phyloP scores from a whole-genome alignment of 495 filamentous ascomycete genomes.

The Aspergillus cavernicola region DNA sequence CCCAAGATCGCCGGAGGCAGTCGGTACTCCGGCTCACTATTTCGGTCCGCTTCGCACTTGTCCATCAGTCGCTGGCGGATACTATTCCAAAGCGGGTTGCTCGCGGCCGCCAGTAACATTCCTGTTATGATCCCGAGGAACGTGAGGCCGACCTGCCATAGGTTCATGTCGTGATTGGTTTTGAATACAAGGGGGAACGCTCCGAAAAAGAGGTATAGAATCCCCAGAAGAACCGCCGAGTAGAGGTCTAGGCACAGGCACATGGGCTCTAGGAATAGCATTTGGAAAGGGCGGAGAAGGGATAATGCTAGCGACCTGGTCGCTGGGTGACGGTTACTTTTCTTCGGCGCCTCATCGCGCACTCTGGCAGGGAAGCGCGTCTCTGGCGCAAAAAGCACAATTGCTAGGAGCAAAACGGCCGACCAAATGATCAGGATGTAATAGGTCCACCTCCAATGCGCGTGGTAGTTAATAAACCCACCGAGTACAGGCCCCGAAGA shows the following conservation, averaged over 20 bases:
- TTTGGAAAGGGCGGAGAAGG: constrained; percentile 55
- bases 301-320: background rate
- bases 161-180: constrained; percentile 60
- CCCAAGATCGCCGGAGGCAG: constrained; percentile 69
- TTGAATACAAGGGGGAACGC: constrained; percentile 76
- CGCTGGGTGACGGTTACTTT: no score
- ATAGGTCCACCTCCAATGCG: constrained; percentile 73
- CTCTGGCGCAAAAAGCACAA: background rate
- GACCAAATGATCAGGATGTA: constrained; percentile 77
- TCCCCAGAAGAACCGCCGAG: constrained; percentile 70
- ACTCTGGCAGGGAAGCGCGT: background rate
- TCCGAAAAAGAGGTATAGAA: constrained; percentile 88
- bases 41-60: constrained; percentile 46
- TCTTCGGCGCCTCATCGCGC: no score
- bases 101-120: constrained; percentile 57
- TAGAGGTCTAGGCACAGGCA: constrained; percentile 68
- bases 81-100: constrained; percentile 62
- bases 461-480: constrained; percentile 66
- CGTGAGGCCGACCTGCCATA: constrained; percentile 69
- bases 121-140: constrained; percentile 71
- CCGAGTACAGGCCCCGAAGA: constrained; percentile 33
- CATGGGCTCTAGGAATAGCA: constrained; percentile 79
- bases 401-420: background rate
- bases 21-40: constrained; percentile 61
- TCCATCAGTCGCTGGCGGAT: constrained; percentile 51